Base-by-base conservation (phyloP, 257 asterid species). In the Petunia axillaris region DNA sequence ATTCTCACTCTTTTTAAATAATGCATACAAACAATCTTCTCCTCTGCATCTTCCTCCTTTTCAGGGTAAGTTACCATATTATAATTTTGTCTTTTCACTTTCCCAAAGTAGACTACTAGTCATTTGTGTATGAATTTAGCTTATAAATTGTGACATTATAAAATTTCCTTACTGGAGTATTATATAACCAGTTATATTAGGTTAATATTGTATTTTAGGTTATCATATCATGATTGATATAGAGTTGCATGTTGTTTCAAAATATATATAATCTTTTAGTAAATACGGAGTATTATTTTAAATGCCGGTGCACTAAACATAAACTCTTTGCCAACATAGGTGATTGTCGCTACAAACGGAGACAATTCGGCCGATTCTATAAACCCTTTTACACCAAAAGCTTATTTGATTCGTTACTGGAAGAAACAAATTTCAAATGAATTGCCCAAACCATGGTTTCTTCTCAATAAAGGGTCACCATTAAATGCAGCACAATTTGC, bases 381-480 rank as follows among this genome's bases (percentile, higher is more conserved):
- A 10, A 92, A 85, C 46, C 97, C 95, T 4, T 92, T 90, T 38
- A 90, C 97, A 4, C 95, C 94, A 2, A 88, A 78, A 83, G 94
- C 87, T 0, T 86, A 64, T 37, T 52, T 82, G n/a, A 81, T 87
- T 8, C 97, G 94, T 4, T 90, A 92, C 84, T 90, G 94, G 97
- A 88, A 54, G 44, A 85, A 85, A 64, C 91, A 84, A 84, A 88
- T 92, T 84, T 84, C 94, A 2, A 89, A 86, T 78, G 86, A 85
- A 16, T 87, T 86, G 54, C 87, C 92, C 4, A 83, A 82, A 83
- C 93, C 97, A 46, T 81, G 68, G 62, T 89, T 91, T 70, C 75
- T 91, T 79, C 82, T 91, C 7, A 67, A 83, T 77, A 91, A 87
- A 60, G 92, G 94, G 0, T 92, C 97, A 55, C 97, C 94, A 55